A percentile compares a stretch with the other conserved stretches of the same genome.
phyloP scores from a whole-genome alignment of 352 stramenopile genomes.

The Phytopythium helicoides region DNA sequence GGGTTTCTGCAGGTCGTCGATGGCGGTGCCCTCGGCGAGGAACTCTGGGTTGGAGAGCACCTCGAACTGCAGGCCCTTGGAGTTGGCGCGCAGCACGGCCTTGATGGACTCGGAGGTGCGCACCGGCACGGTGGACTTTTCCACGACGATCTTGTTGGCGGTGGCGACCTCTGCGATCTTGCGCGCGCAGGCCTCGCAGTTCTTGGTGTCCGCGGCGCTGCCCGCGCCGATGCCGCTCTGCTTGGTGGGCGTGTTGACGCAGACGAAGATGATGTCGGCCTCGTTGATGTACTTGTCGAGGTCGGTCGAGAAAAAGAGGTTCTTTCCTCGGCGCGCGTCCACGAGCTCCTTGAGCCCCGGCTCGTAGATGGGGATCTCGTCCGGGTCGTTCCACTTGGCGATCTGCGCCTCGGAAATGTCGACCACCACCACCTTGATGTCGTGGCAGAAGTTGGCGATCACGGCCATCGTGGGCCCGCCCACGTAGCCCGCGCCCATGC shows the following conservation, averaged over 20 bases:
- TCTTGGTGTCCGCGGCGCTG: slow-evolving; percentile 98
- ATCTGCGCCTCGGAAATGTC: slow-evolving; percentile 97
- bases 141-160: slow-evolving; percentile 97
- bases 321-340: slow-evolving; percentile 87
- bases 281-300: slow-evolving; percentile 96
- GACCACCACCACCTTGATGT: slow-evolving; percentile 98
- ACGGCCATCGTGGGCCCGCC: slow-evolving; percentile 99
- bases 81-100: slow-evolving; percentile 94
- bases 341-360: slow-evolving; percentile 97
- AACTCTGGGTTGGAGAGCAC: slow-evolving; percentile 99
- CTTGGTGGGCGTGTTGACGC: slow-evolving; percentile 99
- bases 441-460: slow-evolving; percentile 96
- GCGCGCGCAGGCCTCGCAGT: slow-evolving; percentile 98
- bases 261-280: slow-evolving; percentile 99
- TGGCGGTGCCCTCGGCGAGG: slow-evolving; percentile 98
- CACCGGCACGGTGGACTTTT: slow-evolving; percentile 99
- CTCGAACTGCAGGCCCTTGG: slow-evolving; percentile 93
- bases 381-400: slow-evolving; percentile 95
- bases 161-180: slow-evolving; percentile 96
- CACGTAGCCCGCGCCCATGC: slow-evolving; percentile 98
- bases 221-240: slow-evolving; percentile 96
- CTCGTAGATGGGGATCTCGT: slow-evolving; percentile 99
- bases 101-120: slow-evolving; percentile 97
- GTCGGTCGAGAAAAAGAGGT: slow-evolving; percentile 99
- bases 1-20: slow-evolving; percentile 94